Conservation (phyloP, 352 stramenopile species). For the Pythium angustatum region DNA sequence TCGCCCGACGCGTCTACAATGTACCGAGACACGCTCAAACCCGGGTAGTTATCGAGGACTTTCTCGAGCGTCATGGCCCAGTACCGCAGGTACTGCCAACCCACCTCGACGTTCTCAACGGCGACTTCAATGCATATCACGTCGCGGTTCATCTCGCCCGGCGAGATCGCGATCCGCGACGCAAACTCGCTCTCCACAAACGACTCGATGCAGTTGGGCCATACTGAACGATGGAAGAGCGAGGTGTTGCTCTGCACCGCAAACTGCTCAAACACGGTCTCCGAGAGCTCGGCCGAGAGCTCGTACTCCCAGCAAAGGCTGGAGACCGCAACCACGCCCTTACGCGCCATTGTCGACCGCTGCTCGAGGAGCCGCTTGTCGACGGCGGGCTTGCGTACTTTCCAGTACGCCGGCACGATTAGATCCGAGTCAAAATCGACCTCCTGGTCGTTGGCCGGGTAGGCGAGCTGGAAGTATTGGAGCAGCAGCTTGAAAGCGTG, state of each 20-base stretch:
- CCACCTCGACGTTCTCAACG: constrained; percentile 5
- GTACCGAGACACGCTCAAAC: constrained; percentile 24
- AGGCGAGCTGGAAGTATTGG: constrained; percentile 30
- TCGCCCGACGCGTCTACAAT: constrained; percentile 2
- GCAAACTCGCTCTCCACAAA: constrained; percentile 21
- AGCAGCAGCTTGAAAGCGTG: constrained; percentile 28
- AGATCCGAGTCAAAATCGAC: constrained; percentile 25
- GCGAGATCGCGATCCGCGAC: constrained; percentile 4
- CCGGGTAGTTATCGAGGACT: constrained; percentile 28
- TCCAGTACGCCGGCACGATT: constrained; percentile 30
- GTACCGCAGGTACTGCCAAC: constrained; percentile 22
- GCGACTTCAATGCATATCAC: constrained; percentile 25
- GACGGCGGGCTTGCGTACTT: constrained; percentile 21
- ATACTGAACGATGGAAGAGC: constrained; percentile 13
- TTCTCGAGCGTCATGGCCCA: constrained; percentile 24
- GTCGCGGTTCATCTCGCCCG: constrained; percentile 3
- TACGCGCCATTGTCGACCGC: constrained; percentile 20
- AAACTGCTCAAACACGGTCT: constrained; percentile 29
- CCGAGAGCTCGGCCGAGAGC: constrained; percentile 16
- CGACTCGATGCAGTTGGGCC: constrained; percentile 26
- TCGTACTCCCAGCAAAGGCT: constrained; percentile 32
- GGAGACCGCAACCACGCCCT: constrained; percentile 4
- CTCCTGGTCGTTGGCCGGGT: constrained; percentile 16
- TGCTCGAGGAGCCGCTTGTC: constrained; percentile 21
- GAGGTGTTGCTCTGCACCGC: constrained; percentile 26